phyloP scores from a whole-genome alignment of 768 basidiomycete species.

The Gloeostereum incarnatum region DNA sequence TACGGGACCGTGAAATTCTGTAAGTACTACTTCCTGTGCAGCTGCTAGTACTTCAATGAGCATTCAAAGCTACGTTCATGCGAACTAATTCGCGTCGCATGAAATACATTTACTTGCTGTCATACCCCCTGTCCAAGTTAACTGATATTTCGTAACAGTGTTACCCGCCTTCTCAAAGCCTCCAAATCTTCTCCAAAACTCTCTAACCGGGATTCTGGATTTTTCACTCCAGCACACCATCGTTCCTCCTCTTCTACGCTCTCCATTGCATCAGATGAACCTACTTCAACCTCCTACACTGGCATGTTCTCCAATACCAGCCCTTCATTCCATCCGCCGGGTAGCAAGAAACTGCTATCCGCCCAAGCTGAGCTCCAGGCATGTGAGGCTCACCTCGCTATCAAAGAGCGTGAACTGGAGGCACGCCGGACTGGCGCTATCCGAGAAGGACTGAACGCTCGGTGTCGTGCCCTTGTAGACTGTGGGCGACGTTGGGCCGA shows the following conservation, averaged over 20 bases:
- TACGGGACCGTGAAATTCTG: constrained; percentile 78
- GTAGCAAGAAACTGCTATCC: constrained; percentile 39
- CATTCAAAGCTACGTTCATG: not conserved
- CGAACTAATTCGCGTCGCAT: not conserved
- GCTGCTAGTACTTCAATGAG: not conserved
- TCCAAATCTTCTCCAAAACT: constrained; percentile 44
- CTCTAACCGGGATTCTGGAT: constrained; percentile 26
- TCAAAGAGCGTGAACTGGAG: constrained; percentile 60
- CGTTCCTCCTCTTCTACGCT: constrained; percentile 34
- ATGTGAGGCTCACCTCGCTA: constrained; percentile 66
- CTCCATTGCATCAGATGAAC: constrained; percentile 23
- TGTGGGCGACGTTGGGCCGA: constrained; percentile 65
- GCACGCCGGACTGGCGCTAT: constrained; percentile 42
- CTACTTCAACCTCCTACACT: constrained; percentile 2
- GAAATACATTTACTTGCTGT: not conserved
- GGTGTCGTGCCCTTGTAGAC: constrained; percentile 58
- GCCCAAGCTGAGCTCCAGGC: constrained; percentile 77
- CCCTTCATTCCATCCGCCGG: constrained; percentile 1
- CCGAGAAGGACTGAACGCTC: constrained; percentile 48
- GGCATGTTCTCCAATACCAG: constrained; percentile 4
- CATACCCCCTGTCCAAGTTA: not conserved
- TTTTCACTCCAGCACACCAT: constrained; percentile 17
- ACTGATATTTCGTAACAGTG: constrained; percentile 27
- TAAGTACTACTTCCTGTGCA: constrained; percentile 24
- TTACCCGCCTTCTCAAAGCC: constrained; percentile 72